These are phyloP conservation scores for Earliella scabrosa DNA, from an alignment of 1,284 basidiomycete species.

Conservation along the genomic window DNA sequence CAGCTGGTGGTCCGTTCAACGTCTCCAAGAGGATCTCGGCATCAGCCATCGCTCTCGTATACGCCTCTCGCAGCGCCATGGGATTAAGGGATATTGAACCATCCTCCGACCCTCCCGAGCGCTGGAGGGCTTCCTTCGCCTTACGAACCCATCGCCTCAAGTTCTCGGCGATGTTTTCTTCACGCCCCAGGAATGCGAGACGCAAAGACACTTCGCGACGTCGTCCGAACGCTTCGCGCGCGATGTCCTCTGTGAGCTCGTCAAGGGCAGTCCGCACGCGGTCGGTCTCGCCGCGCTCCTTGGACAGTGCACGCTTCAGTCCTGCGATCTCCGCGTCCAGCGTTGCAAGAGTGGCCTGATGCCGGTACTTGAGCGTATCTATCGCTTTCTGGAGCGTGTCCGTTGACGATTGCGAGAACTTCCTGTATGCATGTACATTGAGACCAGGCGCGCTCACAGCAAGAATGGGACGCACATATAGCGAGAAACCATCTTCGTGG, in stretches of 20 bases:
- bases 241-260: constrained; percentile 74
- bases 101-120: constrained; percentile 19
- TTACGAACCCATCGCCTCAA: constrained; percentile 59
- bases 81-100: constrained; percentile 23
- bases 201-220: constrained; percentile 74
- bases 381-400: constrained; percentile 72
- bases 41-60: constrained; percentile 48
- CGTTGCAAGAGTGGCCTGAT: constrained; percentile 65
- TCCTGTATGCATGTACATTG: constrained; percentile 48
- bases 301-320: constrained; percentile 48
- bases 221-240: constrained; percentile 76
- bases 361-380: constrained; percentile 60
- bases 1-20: constrained; percentile 43
- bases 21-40: constrained; percentile 52
- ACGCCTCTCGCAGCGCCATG: constrained; percentile 30
- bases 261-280: constrained; percentile 69
- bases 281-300: constrained; percentile 47
- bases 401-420: constrained; percentile 83
- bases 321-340: constrained; percentile 49
- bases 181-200: constrained; percentile 67
- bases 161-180: constrained; percentile 65
- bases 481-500: constrained; percentile 84
- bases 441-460: not conserved
- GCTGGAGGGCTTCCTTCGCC: constrained; percentile 47
- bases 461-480: constrained; percentile 67